These are phyloP conservation scores for Chimonanthus salicifolius DNA, from an alignment of 164 flowering plant genomes.

Conservation along the genomic window DNA sequence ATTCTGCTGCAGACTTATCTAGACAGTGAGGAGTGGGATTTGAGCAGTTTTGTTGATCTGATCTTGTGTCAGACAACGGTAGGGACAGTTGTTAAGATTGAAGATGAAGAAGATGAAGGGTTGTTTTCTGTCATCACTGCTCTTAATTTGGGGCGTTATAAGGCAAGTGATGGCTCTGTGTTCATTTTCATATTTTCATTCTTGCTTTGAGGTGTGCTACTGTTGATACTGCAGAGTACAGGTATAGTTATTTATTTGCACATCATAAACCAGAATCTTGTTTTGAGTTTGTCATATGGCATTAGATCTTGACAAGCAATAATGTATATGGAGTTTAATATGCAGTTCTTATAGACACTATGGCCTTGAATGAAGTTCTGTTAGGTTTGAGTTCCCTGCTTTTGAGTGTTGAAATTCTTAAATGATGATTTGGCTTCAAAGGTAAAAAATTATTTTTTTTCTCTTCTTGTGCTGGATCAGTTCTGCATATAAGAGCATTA, in stretches of 20 bases:
- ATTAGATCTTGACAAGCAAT: neutral
- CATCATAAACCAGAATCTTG: neutral
- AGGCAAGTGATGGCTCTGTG: slow-evolving; percentile 34
- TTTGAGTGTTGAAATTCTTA: neutral
- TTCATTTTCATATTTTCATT: neutral
- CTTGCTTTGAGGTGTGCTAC: neutral
- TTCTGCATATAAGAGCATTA: neutral
- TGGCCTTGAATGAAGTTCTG: neutral
- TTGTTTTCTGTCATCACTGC: slow-evolving; percentile 54
- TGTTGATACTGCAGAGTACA: neutral
- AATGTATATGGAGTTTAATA: neutral
- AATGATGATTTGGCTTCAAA: neutral
- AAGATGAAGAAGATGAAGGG: slow-evolving; percentile 71
- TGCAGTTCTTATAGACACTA: neutral
- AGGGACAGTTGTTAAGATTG: slow-evolving; percentile 82
- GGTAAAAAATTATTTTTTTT: neutral
- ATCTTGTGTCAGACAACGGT: slow-evolving; percentile 91
- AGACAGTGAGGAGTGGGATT: slow-evolving; percentile 70
- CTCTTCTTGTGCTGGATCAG: neutral
- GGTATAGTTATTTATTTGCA: neutral
- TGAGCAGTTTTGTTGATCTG: slow-evolving; percentile 80
- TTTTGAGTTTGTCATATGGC: neutral
- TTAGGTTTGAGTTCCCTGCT: neutral
- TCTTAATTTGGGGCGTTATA: slow-evolving; percentile 74
- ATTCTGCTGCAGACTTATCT: slow-evolving; percentile 70